A percentile compares a stretch with the other conserved stretches of the same genome.
phyloP scores from a whole-genome alignment of 768 basidiomycete genomes.

The Rhodotorula kratochvilovae region DNA sequence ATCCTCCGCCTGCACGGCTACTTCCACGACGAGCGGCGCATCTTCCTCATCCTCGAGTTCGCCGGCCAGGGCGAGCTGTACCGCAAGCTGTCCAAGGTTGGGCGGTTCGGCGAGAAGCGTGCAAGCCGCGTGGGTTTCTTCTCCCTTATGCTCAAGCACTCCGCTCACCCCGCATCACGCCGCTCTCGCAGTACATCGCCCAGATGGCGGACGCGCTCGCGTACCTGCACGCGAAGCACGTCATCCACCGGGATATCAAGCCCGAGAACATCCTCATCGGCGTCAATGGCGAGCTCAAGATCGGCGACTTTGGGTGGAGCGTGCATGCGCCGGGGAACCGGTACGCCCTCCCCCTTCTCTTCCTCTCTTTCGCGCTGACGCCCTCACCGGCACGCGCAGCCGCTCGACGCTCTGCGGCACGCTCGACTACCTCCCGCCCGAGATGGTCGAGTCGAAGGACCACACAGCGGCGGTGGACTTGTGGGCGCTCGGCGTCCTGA shows the following conservation, averaged over 20 bases:
- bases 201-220: conserved; percentile 95
- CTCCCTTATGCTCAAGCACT: not conserved
- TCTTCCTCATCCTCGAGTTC: conserved; percentile 97
- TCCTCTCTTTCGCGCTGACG: not conserved
- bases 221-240: conserved; percentile 91
- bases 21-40: conserved; percentile 96
- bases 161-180: not conserved
- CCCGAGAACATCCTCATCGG: conserved; percentile 90
- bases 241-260: conserved; percentile 98
- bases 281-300: conserved; percentile 93
- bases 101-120: conserved; percentile 80
- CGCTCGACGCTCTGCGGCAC: conserved; percentile 91
- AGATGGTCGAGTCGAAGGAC: conserved; percentile 92
- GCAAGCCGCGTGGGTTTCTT: conserved; percentile 56
- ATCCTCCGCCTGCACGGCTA: conserved; percentile 91
- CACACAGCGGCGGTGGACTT: conserved; percentile 88
- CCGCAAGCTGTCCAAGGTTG: conserved; percentile 82
- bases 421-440: conserved; percentile 91
- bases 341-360: conserved; percentile 13
- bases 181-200: conserved; percentile 66
- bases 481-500: conserved; percentile 95
- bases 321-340: conserved; percentile 91
- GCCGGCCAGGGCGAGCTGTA: conserved; percentile 96
- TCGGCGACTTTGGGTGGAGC: conserved; percentile 98
- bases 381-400: not conserved